Conservation (phyloP, 345 rosid genomes). For the Corymbia maculata region DNA sequence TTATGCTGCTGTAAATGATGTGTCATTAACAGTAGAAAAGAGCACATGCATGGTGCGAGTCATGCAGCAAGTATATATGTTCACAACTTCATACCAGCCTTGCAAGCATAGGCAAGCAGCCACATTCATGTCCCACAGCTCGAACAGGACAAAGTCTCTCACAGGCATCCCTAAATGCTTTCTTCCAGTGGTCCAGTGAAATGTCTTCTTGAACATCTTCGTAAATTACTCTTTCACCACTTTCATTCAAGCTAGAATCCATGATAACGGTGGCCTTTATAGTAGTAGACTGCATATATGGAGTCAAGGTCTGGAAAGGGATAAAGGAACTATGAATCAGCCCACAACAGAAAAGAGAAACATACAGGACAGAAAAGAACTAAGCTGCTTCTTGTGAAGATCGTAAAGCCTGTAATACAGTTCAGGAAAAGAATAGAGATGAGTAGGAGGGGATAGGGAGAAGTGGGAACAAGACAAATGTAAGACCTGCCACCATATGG, state of each 20-base stretch:
- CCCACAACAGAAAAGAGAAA: neutral
- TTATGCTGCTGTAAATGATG: neutral
- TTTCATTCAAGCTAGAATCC: constrained; percentile 39
- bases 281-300: constrained; percentile 73
- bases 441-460: neutral
- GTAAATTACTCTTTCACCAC: constrained; percentile 23
- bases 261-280: constrained; percentile 19
- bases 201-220: constrained; percentile 45
- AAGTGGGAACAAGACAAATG: neutral
- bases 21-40: neutral
- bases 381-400: neutral
- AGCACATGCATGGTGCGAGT: neutral
- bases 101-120: constrained; percentile 61
- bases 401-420: neutral
- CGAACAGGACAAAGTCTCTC: constrained; percentile 93
- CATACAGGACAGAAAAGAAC: neutral
- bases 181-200: constrained; percentile 79
- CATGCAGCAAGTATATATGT: neutral
- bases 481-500: constrained; percentile 97
- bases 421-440: neutral
- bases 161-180: constrained; percentile 82
- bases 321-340: constrained; percentile 4
- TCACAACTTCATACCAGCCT: constrained; percentile 48
- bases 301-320: constrained; percentile 66
- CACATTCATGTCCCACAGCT: constrained; percentile 89